Evolutionary conservation across 768 basidiomycete species (phyloP).

Genomic region (Favolaschia claudopus): DNA sequence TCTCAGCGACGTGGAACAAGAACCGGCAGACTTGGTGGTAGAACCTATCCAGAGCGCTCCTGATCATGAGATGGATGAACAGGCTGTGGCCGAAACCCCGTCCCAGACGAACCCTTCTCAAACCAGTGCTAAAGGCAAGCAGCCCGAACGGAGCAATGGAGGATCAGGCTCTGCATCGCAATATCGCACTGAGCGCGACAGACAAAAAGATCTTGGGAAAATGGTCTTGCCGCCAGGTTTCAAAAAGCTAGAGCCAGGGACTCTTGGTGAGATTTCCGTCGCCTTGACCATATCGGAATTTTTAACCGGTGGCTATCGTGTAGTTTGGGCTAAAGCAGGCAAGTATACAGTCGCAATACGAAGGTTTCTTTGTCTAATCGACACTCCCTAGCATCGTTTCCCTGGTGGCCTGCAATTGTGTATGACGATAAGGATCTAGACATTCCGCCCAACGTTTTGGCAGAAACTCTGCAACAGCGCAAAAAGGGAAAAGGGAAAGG

Average conservation of each 20-base stretch:
- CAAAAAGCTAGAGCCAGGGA: conserved; percentile 48
- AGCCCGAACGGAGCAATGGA: background rate
- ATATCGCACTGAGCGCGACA: background rate
- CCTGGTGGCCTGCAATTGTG: conserved; percentile 90
- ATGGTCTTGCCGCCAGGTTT: conserved; percentile 10
- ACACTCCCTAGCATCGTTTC: conserved; percentile 67
- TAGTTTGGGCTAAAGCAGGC: conserved; percentile 90
- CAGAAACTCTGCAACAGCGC: conserved; percentile 30
- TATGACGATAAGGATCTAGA: conserved; percentile 64
- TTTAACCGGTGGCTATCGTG: conserved; percentile 7
- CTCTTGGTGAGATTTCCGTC: conserved; percentile 61
- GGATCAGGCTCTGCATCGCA: no score
- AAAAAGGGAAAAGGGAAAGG: conserved; percentile 46
- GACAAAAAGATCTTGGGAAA: conserved; percentile 6
- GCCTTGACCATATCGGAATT: background rate
- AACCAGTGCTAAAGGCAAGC: no score
- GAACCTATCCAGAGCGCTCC: background rate
- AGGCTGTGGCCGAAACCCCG: no score
- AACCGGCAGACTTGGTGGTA: conserved; percentile 16
- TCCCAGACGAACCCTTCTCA: no score
- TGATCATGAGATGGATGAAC: no score
- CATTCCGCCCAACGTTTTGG: conserved; percentile 57
- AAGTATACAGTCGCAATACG: conserved; percentile 31
- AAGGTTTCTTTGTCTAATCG: conserved; percentile 11
- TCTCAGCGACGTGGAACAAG: conserved; percentile 50